A percentile compares a stretch with the other conserved stretches of the same genome.
These are phyloP conservation scores for Pistacia vera DNA, from an alignment of 345 rosid species.

Conservation along the genomic window DNA sequence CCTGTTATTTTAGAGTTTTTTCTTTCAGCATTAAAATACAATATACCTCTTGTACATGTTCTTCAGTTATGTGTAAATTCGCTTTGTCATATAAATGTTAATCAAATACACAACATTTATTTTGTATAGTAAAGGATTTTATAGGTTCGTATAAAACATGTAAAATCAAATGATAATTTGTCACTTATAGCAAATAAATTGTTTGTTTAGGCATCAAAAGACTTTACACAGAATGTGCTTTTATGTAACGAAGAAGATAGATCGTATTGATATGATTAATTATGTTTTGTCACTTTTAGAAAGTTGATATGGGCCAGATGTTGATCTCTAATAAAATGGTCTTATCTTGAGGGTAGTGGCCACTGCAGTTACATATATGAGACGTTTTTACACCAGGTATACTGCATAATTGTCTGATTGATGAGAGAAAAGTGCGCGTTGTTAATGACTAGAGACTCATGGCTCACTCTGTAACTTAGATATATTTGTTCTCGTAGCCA, in stretches of 20 bases:
- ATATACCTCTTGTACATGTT: not conserved
- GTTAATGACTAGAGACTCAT: slow-evolving; percentile 7
- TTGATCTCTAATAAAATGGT: slow-evolving; percentile 12
- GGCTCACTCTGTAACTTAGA: slow-evolving; percentile 6
- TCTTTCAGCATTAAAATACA: not conserved
- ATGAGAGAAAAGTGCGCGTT: slow-evolving; percentile 2
- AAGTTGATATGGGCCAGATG: not conserved
- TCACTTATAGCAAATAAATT: not conserved
- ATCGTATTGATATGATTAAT: not conserved
- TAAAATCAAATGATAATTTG: not conserved
- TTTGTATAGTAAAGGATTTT: no score
- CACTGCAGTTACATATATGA: slow-evolving; percentile 91
- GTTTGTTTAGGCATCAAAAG: not conserved
- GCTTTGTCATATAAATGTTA: not conserved
- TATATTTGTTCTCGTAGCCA: not conserved
- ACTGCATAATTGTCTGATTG: not conserved
- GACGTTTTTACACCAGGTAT: slow-evolving; percentile 93
- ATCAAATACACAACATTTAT: not conserved
- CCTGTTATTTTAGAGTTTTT: not conserved
- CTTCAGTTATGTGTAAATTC: not conserved
- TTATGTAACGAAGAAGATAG: not conserved
- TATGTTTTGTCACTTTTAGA: not conserved
- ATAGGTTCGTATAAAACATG: not conserved
- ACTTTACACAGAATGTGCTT: not conserved
- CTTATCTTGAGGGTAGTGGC: slow-evolving; percentile 76